phyloP scores from a whole-genome alignment of 2,329 filamentous ascomycete genomes.

The Aspergillus oerlinghausenensis region DNA sequence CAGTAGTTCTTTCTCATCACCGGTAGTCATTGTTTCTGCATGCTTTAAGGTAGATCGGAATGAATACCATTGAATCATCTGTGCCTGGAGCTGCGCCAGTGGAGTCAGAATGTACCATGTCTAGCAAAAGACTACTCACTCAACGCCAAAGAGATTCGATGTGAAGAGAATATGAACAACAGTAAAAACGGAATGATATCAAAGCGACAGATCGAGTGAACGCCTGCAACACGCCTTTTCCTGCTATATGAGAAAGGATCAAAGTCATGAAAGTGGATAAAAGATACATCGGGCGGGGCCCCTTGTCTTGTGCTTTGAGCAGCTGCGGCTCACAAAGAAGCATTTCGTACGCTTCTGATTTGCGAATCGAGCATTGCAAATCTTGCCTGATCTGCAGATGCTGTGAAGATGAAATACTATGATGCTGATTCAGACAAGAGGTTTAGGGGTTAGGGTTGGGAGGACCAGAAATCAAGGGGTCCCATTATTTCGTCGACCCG shows the following conservation, averaged over 20 bases:
- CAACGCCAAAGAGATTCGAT: background rate
- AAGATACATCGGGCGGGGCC: too few species aligned
- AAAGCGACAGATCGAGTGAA: background rate
- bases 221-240: background rate
- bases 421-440: background rate
- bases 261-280: background rate
- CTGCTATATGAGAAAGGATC: background rate
- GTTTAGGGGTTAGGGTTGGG: background rate
- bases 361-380: background rate
- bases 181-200: background rate
- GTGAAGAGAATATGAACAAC: background rate
- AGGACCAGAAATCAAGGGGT: background rate
- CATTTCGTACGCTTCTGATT: background rate
- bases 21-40: background rate
- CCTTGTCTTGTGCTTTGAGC: too few species aligned
- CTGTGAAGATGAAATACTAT: background rate
- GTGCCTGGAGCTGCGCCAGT: background rate
- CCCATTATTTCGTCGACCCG: slow-evolving; percentile 16
- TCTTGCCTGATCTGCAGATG: background rate
- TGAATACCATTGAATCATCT: too few species aligned
- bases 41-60: too few species aligned
- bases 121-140: background rate
- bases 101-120: background rate
- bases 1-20: background rate
- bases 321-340: background rate